These are phyloP conservation scores for Pythium diclinum DNA, from an alignment of 352 stramenopile species.

Conservation along the genomic window DNA sequence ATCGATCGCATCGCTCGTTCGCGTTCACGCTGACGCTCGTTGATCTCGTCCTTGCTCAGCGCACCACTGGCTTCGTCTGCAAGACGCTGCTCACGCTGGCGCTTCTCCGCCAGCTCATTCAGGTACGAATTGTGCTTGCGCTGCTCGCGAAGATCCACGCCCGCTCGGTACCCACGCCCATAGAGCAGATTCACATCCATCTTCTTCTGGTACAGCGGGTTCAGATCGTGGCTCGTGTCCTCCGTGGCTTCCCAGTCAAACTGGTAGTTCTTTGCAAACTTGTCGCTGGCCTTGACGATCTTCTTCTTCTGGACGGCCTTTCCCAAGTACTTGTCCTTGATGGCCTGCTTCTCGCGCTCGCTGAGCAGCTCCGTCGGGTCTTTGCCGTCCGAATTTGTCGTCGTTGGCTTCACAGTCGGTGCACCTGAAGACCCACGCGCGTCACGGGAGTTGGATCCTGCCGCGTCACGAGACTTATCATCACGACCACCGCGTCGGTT, in stretches of 20 bases:
- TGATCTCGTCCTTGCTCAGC: conserved; percentile 62
- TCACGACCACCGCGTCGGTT: conserved; percentile 1
- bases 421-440: not conserved
- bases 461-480: conserved; percentile 2
- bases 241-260: conserved; percentile 93
- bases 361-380: conserved; percentile 35
- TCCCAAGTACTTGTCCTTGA: conserved; percentile 90
- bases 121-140: conserved; percentile 90
- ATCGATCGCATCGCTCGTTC: conserved; percentile 67
- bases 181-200: conserved; percentile 90
- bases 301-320: conserved; percentile 87
- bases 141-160: conserved; percentile 92
- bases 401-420: not conserved
- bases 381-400: not conserved
- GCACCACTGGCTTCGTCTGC: conserved; percentile 59
- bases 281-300: conserved; percentile 90
- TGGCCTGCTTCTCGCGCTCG: conserved; percentile 70
- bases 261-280: conserved; percentile 92
- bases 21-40: conserved; percentile 59
- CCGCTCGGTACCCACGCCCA: conserved; percentile 90
- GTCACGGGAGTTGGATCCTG: not conserved
- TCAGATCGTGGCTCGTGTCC: conserved; percentile 89
- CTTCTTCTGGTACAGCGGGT: conserved; percentile 89
- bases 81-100: conserved; percentile 75
- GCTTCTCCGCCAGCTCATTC: conserved; percentile 83